Conservation (phyloP, 495 filamentous ascomycete genomes). For the Penicillium ucsense region DNA sequence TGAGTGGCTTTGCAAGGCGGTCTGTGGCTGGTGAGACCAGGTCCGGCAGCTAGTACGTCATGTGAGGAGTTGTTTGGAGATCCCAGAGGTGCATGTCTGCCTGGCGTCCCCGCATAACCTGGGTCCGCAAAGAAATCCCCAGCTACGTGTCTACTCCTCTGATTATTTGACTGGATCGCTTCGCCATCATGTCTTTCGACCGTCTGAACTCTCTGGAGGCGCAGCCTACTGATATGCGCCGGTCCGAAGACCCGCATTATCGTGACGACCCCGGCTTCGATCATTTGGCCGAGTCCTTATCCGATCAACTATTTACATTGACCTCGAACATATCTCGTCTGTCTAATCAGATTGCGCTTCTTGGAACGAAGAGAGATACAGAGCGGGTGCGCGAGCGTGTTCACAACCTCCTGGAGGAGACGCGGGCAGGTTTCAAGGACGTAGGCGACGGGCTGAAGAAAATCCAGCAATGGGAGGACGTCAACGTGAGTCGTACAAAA, state of each 20-base stretch:
- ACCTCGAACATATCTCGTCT: slow-evolving; percentile 79
- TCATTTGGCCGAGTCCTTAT: slow-evolving; percentile 66
- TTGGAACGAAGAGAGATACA: slow-evolving; percentile 86
- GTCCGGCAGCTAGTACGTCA: slow-evolving; percentile 18
- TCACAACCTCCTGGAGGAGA: slow-evolving; percentile 75
- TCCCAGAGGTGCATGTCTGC: slow-evolving; percentile 4
- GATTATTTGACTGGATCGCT: neutral
- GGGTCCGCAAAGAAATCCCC: no score
- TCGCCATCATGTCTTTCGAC: slow-evolving; percentile 74
- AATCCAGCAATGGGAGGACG: slow-evolving; percentile 80
- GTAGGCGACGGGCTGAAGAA: slow-evolving; percentile 90
- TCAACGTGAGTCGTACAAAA: slow-evolving; percentile 55
- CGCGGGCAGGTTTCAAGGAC: slow-evolving; percentile 77
- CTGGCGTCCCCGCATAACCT: no score
- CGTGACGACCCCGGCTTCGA: slow-evolving; percentile 90
- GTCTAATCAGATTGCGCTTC: slow-evolving; percentile 65
- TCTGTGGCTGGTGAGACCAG: slow-evolving; percentile 2
- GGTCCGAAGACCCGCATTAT: slow-evolving; percentile 61
- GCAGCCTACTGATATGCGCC: slow-evolving; percentile 58
- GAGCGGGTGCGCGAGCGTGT: slow-evolving; percentile 85
- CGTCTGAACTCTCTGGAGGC: slow-evolving; percentile 75
- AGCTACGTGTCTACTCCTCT: neutral
- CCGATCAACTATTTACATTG: slow-evolving; percentile 75
- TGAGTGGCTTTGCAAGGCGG: neutral
- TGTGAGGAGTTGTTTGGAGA: slow-evolving; percentile 26